Conservation (phyloP, 2,329 filamentous ascomycete species). For the Ceratocystis alfenasii region DNA sequence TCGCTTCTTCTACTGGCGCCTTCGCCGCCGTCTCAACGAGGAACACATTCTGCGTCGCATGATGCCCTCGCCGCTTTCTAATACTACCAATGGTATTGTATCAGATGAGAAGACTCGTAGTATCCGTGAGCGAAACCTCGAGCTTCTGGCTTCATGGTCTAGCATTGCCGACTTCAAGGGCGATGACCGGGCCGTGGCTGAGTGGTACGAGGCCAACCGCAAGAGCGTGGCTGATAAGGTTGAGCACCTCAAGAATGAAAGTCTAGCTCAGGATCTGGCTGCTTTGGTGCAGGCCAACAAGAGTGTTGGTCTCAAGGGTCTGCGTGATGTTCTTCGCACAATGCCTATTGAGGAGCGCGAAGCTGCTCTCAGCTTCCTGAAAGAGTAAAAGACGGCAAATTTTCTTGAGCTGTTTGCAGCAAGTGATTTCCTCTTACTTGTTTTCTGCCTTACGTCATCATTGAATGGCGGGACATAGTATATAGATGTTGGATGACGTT, state of each 20-base stretch:
- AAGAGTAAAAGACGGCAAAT: constrained; percentile 30
- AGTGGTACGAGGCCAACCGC: constrained; percentile 94
- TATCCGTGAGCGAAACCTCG: constrained; percentile 54
- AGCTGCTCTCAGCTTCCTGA: constrained; percentile 54
- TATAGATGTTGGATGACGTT: constrained; percentile 12
- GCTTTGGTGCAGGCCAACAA: constrained; percentile 36
- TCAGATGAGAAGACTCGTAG: constrained; percentile 36
- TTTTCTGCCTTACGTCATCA: constrained; percentile 13
- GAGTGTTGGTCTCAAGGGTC: constrained; percentile 69
- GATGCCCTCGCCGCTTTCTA: constrained; percentile 34
- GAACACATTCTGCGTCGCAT: constrained; percentile 94
- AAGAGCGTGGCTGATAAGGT: constrained; percentile 74
- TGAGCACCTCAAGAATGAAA: constrained; percentile 68
- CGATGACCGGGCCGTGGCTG: constrained; percentile 71
- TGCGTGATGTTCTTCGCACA: constrained; percentile 73
- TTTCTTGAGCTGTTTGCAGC: background rate
- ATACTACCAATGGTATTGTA: constrained; percentile 28
- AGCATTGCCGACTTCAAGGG: constrained; percentile 62
- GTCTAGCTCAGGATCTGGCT: constrained; percentile 40
- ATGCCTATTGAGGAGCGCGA: constrained; percentile 84
- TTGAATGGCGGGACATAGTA: background rate
- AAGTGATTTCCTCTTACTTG: constrained; percentile 11
- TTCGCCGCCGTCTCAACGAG: constrained; percentile 90
- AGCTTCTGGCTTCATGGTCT: constrained; percentile 72
- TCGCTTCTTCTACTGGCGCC: constrained; percentile 99